Conservation (phyloP, 2,329 filamentous ascomycete species). For the Trichoderma harzianum region DNA sequence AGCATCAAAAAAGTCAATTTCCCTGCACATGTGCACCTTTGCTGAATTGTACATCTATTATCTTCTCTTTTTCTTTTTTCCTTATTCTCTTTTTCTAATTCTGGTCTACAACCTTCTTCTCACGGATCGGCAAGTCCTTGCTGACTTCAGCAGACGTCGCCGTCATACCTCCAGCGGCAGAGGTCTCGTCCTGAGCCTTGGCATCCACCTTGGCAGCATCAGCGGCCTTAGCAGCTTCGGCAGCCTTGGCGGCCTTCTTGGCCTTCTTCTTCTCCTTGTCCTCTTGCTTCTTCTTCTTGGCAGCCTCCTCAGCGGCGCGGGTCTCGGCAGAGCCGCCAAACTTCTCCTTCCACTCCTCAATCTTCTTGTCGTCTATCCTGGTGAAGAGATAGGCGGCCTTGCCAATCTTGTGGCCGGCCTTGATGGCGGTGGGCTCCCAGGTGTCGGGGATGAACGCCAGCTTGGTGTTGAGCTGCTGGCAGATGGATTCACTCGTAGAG, state of each 20-base stretch:
- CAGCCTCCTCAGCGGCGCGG: conserved; percentile 17
- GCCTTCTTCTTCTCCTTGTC: conserved; percentile 37
- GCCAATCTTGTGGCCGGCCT: conserved; percentile 76
- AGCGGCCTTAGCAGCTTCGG: conserved; percentile 23
- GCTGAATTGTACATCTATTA: neutral
- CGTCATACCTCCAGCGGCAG: conserved; percentile 19
- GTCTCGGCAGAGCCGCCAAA: conserved; percentile 48
- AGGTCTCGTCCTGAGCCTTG: conserved; percentile 20
- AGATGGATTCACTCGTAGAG: conserved; percentile 69
- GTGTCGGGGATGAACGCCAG: conserved; percentile 53
- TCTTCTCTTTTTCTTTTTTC: neutral
- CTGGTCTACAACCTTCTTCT: conserved; percentile 20
- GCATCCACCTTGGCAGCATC: conserved; percentile 19
- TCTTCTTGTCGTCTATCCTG: conserved; percentile 78
- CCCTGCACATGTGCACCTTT: neutral
- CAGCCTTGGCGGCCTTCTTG: conserved; percentile 36
- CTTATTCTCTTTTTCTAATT: neutral
- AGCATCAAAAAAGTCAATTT: neutral
- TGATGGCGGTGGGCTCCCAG: conserved; percentile 61
- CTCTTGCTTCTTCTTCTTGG: conserved; percentile 38
- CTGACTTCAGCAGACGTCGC: conserved; percentile 15
- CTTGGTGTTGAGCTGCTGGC: conserved; percentile 64
- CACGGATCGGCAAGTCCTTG: conserved; percentile 25
- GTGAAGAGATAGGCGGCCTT: conserved; percentile 76
- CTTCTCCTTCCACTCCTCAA: conserved; percentile 75